These are phyloP conservation scores for Obba rivulosa DNA, from an alignment of 768 basidiomycete species.

Conservation along the genomic window DNA sequence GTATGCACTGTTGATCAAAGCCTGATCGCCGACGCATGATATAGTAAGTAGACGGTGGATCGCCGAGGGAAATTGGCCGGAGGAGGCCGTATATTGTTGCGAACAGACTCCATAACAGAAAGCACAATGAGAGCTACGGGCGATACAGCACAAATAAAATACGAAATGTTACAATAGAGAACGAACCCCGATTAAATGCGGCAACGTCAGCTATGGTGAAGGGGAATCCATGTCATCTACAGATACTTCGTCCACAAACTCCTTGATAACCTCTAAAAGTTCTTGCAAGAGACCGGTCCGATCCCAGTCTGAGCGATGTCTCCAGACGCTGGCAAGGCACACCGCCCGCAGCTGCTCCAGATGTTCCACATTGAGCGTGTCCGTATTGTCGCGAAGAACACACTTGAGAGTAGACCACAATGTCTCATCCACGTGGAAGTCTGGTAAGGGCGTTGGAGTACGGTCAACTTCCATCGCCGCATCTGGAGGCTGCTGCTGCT, in stretches of 20 bases:
- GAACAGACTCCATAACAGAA: no score
- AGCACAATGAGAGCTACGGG: not conserved
- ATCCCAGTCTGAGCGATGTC: constrained; percentile 78
- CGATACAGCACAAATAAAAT: not conserved
- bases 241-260: constrained; percentile 63
- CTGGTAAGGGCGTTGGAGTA: constrained; percentile 67
- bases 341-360: constrained; percentile 91
- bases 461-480: constrained; percentile 48
- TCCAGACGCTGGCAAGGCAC: constrained; percentile 79
- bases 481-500: constrained; percentile 17
- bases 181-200: no score
- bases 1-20: no score
- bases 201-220: constrained; percentile 4
- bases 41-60: no score
- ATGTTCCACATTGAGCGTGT: constrained; percentile 71
- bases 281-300: constrained; percentile 59
- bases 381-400: constrained; percentile 50
- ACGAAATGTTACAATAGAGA: not conserved
- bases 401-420: constrained; percentile 44
- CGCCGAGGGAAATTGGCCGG: no score
- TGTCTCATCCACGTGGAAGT: constrained; percentile 61
- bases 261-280: constrained; percentile 47
- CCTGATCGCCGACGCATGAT: no score
- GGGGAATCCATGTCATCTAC: constrained; percentile 19
- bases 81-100: no score